Conservation (phyloP, 139 green algal species). For the Chlamydomonas incerta region DNA sequence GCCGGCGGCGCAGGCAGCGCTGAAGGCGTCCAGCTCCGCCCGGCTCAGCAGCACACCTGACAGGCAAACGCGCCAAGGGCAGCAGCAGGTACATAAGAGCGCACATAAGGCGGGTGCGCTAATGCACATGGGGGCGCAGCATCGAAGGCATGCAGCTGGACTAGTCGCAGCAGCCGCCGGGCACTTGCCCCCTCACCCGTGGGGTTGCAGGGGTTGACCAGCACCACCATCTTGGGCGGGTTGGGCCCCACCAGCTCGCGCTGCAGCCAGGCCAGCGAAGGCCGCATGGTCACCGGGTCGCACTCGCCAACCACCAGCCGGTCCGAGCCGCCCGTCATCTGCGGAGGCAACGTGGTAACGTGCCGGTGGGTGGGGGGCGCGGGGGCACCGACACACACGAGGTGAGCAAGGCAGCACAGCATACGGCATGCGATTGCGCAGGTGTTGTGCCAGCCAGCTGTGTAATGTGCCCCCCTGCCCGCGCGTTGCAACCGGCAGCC, state of each 20-base stretch:
- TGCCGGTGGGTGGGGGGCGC: not conserved
- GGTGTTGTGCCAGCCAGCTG: no score
- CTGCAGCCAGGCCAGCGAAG: slow-evolving; percentile 62
- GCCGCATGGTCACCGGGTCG: slow-evolving; percentile 63
- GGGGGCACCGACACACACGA: no score
- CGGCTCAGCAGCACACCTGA: slow-evolving; percentile 79
- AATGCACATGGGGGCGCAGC: no score
- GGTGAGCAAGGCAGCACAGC: no score
- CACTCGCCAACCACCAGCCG: slow-evolving; percentile 63
- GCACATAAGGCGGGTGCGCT: no score
- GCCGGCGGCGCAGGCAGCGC: slow-evolving; percentile 63
- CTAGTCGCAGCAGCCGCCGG: no score
- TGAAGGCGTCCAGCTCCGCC: slow-evolving; percentile 73
- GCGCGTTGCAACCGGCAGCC: no score
- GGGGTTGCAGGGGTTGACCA: slow-evolving; percentile 92
- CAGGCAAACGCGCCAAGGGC: no score
- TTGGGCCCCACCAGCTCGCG: slow-evolving; percentile 49
- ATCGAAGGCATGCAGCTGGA: no score
- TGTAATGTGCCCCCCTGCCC: no score
- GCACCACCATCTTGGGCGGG: slow-evolving; percentile 78
- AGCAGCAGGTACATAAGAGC: no score
- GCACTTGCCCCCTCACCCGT: slow-evolving; percentile 63
- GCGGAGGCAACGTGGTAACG: slow-evolving; percentile 49
- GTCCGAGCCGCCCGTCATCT: slow-evolving; percentile 71
- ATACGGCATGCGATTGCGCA: no score